Conservation (phyloP, 306 rosid species). For the Canavalia ensiformis region DNA sequence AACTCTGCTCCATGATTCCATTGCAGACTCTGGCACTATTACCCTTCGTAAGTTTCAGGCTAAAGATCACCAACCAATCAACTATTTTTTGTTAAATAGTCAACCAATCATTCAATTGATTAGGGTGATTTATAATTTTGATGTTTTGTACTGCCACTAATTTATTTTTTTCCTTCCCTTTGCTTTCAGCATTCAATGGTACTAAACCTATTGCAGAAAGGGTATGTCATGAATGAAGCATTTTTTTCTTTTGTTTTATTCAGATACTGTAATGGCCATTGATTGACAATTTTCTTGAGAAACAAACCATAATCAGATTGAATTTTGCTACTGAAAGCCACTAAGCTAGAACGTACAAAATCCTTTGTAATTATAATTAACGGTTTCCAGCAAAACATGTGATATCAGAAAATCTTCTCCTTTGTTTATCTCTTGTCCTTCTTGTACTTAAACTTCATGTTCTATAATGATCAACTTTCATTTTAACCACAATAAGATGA, state of each 20-base stretch:
- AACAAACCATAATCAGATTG: not conserved
- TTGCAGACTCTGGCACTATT: slow-evolving; percentile 75
- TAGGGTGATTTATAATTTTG: slow-evolving; percentile 46
- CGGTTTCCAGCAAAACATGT: not conserved
- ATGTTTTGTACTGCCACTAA: slow-evolving; percentile 49
- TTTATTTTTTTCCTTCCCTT: not conserved
- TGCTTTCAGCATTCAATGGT: slow-evolving; percentile 79
- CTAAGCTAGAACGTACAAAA: not conserved
- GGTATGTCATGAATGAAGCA: slow-evolving; percentile 54
- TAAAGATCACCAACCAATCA: not conserved
- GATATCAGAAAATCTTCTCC: not conserved
- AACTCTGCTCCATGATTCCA: slow-evolving; percentile 56
- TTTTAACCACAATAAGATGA: not conserved
- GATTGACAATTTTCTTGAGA: not conserved
- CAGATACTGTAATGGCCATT: slow-evolving; percentile 8
- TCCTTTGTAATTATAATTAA: not conserved
- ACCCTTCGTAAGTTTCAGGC: slow-evolving; percentile 75
- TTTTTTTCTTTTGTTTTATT: not conserved
- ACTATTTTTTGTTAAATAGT: not conserved
- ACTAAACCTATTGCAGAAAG: slow-evolving; percentile 69
- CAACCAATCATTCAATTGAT: not conserved
- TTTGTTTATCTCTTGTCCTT: not conserved
- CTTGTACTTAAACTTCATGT: not conserved
- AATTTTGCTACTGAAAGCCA: slow-evolving; percentile 4
- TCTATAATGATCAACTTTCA: not conserved